A percentile compares a stretch with the other conserved stretches of the same genome.
These are phyloP conservation scores for Metrosideros polymorpha DNA, from an alignment of 441 rosid genomes.

Conservation along the genomic window DNA sequence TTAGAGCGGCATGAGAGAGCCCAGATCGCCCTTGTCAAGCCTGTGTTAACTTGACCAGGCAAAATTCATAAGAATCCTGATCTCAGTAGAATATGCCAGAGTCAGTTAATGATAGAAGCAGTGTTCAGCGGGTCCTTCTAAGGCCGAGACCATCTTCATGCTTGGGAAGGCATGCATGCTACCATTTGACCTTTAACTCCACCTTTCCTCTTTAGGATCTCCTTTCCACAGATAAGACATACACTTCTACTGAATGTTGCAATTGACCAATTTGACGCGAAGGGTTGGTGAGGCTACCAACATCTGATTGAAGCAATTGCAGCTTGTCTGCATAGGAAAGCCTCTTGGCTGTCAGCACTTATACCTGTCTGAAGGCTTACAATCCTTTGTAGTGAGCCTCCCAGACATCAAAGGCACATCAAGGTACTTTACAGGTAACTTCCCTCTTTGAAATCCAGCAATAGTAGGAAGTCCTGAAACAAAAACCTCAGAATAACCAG, in stretches of 20 bases:
- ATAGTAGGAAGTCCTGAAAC: neutral
- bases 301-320: neutral
- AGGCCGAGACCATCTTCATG: neutral
- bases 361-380: neutral
- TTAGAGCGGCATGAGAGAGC: neutral
- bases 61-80: neutral
- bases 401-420: neutral
- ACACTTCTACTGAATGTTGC: neutral
- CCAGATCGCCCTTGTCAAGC: neutral
- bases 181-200: neutral
- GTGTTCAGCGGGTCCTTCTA: neutral
- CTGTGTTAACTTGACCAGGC: neutral
- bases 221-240: neutral
- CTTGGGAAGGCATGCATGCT: neutral
- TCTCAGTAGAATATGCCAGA: neutral
- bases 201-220: neutral
- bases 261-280: neutral
- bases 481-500: neutral
- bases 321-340: neutral
- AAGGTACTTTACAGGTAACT: neutral
- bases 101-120: neutral
- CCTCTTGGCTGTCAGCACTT: neutral
- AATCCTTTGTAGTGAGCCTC: neutral
- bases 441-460: neutral
- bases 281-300: neutral